A percentile compares a stretch with the other conserved stretches of the same genome.
Conservation (phyloP, 192 early-diverging fungal species). For the Coemansia sp. region DNA sequence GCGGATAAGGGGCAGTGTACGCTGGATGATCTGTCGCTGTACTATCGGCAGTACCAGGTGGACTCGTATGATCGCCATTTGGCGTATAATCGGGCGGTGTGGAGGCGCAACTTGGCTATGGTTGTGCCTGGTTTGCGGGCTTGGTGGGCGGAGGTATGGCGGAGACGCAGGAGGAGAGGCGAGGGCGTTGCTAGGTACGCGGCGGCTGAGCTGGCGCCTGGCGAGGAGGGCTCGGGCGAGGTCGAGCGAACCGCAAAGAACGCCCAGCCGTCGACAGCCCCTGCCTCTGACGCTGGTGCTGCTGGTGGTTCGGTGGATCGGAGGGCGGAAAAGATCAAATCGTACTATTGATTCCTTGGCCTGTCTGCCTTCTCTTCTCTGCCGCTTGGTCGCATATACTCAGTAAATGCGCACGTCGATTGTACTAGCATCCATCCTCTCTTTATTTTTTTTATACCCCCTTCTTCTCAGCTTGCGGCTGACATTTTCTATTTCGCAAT, state of each 20-base stretch:
- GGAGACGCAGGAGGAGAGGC: constrained; percentile 8
- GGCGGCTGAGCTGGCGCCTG: constrained; percentile 17
- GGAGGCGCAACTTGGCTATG: constrained; percentile 31
- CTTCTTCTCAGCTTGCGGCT: neutral
- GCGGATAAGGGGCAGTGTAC: constrained; percentile 19
- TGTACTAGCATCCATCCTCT: constrained; percentile 6
- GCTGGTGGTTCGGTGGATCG: constrained; percentile 12
- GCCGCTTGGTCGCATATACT: no score
- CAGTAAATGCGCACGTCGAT: no score
- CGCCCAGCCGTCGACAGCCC: no score
- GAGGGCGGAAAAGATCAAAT: constrained; percentile 44
- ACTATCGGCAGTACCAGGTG: constrained; percentile 41
- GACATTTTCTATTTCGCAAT: neutral
- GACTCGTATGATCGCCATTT: constrained; percentile 36
- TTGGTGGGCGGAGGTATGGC: constrained; percentile 20
- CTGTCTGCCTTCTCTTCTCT: no score
- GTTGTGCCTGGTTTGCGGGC: constrained; percentile 35
- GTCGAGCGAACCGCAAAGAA: neutral
- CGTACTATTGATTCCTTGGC: constrained; percentile 20
- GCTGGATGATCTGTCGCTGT: constrained; percentile 38
- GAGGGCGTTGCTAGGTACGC: constrained; percentile 18
- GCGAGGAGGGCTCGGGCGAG: neutral
- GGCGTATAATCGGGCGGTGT: constrained; percentile 40
- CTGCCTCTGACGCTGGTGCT: no score
- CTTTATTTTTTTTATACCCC: neutral